Percentiles rank a stretch among this genome's conserved stretches.
These are phyloP conservation scores for Afroboletus lepidellus DNA, from an alignment of 1,284 basidiomycete species.

Conservation along the genomic window DNA sequence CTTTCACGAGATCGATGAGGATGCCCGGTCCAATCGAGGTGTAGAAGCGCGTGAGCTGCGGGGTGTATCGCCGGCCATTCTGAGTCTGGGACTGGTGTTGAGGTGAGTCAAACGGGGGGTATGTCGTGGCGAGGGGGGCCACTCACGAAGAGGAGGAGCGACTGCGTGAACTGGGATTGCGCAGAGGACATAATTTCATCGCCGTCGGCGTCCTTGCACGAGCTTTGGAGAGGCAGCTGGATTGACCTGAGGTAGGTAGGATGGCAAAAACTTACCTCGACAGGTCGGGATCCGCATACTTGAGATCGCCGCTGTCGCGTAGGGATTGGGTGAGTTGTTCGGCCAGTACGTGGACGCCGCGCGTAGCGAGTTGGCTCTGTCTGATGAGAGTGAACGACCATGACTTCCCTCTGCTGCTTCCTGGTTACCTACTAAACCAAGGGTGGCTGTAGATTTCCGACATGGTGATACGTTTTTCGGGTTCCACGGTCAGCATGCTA, in stretches of 20 bases:
- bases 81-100: constrained; percentile 71
- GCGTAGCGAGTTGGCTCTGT: constrained; percentile 66
- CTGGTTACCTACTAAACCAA: constrained; percentile 73
- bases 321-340: constrained; percentile 69
- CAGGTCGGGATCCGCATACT: constrained; percentile 58
- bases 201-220: constrained; percentile 46
- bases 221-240: constrained; percentile 15
- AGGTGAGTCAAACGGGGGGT: not conserved
- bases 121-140: not conserved
- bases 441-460: constrained; percentile 68
- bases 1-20: constrained; percentile 51
- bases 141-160: constrained; percentile 59
- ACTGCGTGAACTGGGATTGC: constrained; percentile 60
- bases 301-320: constrained; percentile 66
- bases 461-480: constrained; percentile 69
- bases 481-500: constrained; percentile 75
- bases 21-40: constrained; percentile 51
- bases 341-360: constrained; percentile 54
- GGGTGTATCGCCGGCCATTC: constrained; percentile 61
- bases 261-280: constrained; percentile 20
- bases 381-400: constrained; percentile 36
- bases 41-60: constrained; percentile 77
- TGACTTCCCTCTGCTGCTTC: not conserved
- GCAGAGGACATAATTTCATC: constrained; percentile 55
- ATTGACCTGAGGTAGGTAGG: not conserved